These are phyloP conservation scores for Clohesyomyces aquaticus DNA, from an alignment of 495 filamentous ascomycete species.

Conservation along the genomic window DNA sequence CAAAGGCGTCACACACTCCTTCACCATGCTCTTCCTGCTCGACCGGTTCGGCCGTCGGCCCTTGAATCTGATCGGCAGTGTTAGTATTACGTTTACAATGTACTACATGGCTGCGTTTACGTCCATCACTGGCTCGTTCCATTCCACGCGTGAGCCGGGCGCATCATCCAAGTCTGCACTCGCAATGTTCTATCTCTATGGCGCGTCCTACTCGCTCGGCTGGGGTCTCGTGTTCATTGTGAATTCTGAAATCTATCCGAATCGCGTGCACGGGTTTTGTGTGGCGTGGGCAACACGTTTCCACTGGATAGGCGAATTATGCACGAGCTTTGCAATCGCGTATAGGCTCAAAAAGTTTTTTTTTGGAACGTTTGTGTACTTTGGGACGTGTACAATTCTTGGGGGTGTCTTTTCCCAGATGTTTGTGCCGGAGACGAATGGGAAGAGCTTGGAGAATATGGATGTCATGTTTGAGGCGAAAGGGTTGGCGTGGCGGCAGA, in stretches of 20 bases:
- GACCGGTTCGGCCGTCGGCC: constrained; percentile 18
- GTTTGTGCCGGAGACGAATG: constrained; percentile 46
- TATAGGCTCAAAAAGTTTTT: constrained; percentile 68
- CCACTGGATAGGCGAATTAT: constrained; percentile 76
- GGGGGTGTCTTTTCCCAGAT: constrained; percentile 63
- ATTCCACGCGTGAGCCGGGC: neutral
- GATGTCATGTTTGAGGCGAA: constrained; percentile 18
- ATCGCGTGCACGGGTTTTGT: constrained; percentile 48
- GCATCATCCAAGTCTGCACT: neutral
- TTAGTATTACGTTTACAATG: neutral
- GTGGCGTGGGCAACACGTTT: constrained; percentile 68
- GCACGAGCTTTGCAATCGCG: constrained; percentile 72
- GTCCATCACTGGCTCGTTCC: constrained; percentile 52
- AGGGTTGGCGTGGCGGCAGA: too few species aligned
- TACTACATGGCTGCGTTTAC: constrained; percentile 51
- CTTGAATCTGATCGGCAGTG: constrained; percentile 1
- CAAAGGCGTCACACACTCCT: constrained; percentile 19
- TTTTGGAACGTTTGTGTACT: constrained; percentile 79
- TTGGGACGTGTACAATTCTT: constrained; percentile 67
- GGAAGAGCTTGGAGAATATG: constrained; percentile 41
- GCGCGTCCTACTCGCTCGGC: constrained; percentile 62
- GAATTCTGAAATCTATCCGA: constrained; percentile 40
- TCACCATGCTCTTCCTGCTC: constrained; percentile 14
- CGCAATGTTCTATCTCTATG: constrained; percentile 4
- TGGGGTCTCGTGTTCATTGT: constrained; percentile 60